Base-by-base conservation (phyloP, 1,284 basidiomycete genomes). In the Ustilago lituana region DNA sequence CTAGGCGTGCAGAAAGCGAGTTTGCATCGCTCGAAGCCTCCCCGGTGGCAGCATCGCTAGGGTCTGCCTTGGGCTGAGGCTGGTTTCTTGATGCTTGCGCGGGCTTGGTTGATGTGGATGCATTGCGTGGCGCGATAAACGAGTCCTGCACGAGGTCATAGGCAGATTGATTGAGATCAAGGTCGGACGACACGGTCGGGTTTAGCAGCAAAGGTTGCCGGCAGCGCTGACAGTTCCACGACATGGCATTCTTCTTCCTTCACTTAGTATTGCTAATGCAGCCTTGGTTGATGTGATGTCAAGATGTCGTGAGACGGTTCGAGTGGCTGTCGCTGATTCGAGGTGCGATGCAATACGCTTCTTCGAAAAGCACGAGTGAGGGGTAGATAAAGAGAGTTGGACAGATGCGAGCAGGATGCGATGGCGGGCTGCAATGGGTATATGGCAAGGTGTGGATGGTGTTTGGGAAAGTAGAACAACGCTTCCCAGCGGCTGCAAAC, bases 221-320 rank as follows among this genome's bases (percentile, higher is more conserved):
- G 52, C 78, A 80, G 22, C 65, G 53, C 44, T 75, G 70, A 49
- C 78, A 80, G 50, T 54, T 74, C 63, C 74, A 75, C 10, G 62
- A 67, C 74, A 77, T 77, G 24, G 2, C 17, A 37, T 23, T 26
- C 27, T 12, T 29, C 27, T 29, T n/a, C n/a, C n/a, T n/a, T n/a
- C n/a, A n/a, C n/a, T n/a, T n/a, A n/a, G n/a, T n/a, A n/a, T n/a
- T n/a, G n/a, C n/a, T n/a, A n/a, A n/a, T n/a, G n/a, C n/a, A n/a
- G n/a, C n/a, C n/a, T n/a, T n/a, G n/a, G n/a, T n/a, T n/a, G n/a
- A n/a, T n/a, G n/a, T n/a, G n/a, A n/a, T n/a, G n/a, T n/a, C n/a
- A n/a, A n/a, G n/a, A 29, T 29, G 27, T 29, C 27, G 27, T 29
- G 27, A 29, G 27, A 12, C 27, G 27, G 6, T 12, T 12, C 27